Evolutionary conservation across 305 asterid genomes (phyloP), one percentile per base, ranked within the genome.

Genomic region (Fraxinus albicans): DNA sequence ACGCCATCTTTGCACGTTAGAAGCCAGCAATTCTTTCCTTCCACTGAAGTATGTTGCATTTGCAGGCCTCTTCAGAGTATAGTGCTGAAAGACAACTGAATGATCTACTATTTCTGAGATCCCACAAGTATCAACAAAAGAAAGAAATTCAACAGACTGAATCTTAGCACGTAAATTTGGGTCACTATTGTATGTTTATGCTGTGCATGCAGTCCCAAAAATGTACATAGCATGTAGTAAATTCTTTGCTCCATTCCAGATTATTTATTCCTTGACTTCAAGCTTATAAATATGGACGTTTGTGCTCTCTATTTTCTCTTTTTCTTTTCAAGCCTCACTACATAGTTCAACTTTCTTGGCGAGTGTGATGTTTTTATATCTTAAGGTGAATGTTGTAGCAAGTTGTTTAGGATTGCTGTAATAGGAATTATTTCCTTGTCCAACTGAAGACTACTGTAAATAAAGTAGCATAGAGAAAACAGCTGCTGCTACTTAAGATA

Each of bases 61-160:
- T 83, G 86, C 95, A 96, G 99, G 99, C 98, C 76, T 86, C 98
- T 0, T 96, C 99, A 0, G 99, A 96, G 88, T 94, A 94, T 82
- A 90, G 98, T 79, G 98, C 98, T 9, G 98, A 94, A 88, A 90
- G 97, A 87, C 98, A 93, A 82, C 89, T 96, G 73, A 92, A 94
- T 58, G 91, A 92, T 88, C 80, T 92, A 23, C 84, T 96, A 79
- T 96, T 94, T 85, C 97, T 98, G 3, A 89, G 97, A 91, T 82
- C 88, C 85, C 93, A 85, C 79, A 93, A 91, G 85, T 79, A 73
- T 81, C 96, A 92, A 79, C 97, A 90, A 79, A 93, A 86, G 93
- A 96, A 91, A 87, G 98, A 94, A 93, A 92, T 94, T 80, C 93
- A 88, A 84, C 96, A 91, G 82, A 89, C 96, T 8, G 97, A 95